Evolutionary conservation across 257 asterid species (phyloP), one percentile per base, ranked within the genome.

Genomic region (Nicotiana undulata): DNA sequence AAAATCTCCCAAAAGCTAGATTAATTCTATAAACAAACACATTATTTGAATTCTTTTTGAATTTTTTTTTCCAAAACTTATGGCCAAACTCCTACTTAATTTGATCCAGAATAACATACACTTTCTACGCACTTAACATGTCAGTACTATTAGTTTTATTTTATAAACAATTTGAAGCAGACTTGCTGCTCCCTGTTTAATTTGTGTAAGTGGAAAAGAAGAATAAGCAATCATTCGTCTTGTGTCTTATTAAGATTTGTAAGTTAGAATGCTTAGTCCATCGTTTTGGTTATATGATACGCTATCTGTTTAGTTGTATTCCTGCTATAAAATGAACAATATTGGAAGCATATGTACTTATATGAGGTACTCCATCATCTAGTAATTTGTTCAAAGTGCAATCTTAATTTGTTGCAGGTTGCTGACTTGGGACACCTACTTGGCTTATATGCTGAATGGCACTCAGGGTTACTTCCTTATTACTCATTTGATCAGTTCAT

Each of bases 381-480:
- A 22, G 13, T 70, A 58, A 70, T 46, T 70, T 70, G 77, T 13
- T 70, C 49, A 70, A 22, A 22, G 1, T 74, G 5, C 44, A 46
- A 49, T 16, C 61, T 76, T 63, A 64, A 37, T 63, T 34, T 70
- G 17, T n/a, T 81, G 22, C 92, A 95, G 99, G 93, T 92, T 32
- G 83, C 85, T 82, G 99, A 95, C 89, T 87, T 95, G 84, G 85
- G 88, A 56, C 86, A 90, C 84, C 91, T 95, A 63, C 95, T 95
- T 82, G 84, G 93, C 81, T 84, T 93, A 67, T 93, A 95, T 82
- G 91, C 91, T 63, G 98, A 95, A 31, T 95, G 99, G 99, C 94
- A 95, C 85, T 85, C 93, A 4, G 90, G 85, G 26, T 85, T 95
- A 46, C 87, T 95, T 81, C 99, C 99, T 61, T 95, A 92, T 80